phyloP scores from a whole-genome alignment of 306 rosid species.

The Citrullus amarus region DNA sequence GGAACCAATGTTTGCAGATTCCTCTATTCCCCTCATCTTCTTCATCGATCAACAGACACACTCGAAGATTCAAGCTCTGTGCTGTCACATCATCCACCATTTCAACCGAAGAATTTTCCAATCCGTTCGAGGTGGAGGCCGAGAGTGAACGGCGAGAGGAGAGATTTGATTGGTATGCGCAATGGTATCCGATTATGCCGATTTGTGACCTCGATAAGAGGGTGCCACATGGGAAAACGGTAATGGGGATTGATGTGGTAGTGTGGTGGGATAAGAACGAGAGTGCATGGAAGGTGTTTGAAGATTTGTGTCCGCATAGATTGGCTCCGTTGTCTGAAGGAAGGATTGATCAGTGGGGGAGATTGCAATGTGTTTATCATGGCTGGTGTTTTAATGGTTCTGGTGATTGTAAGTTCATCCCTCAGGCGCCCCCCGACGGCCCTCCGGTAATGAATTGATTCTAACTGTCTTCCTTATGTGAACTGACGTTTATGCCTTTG shows the following conservation, averaged over 20 bases:
- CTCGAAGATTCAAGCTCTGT: neutral
- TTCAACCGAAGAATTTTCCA: conserved; percentile 32
- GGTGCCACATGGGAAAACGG: conserved; percentile 62
- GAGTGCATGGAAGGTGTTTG: conserved; percentile 69
- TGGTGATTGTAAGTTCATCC: conserved; percentile 65
- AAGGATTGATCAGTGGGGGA: conserved; percentile 87
- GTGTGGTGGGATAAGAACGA: conserved; percentile 95
- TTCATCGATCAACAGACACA: conserved; percentile 11
- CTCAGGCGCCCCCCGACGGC: conserved; percentile 73
- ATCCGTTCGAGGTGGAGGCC: conserved; percentile 9
- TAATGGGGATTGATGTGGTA: conserved; percentile 77
- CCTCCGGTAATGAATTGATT: conserved; percentile 44
- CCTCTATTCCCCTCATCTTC: conserved; percentile 1
- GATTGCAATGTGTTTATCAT: conserved; percentile 89
- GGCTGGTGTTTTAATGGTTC: conserved; percentile 90
- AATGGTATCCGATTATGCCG: conserved; percentile 93
- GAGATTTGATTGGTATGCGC: conserved; percentile 69
- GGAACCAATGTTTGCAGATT: conserved; percentile 20
- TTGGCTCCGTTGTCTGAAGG: conserved; percentile 93
- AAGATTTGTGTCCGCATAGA: conserved; percentile 88
- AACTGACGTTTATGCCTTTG: neutral
- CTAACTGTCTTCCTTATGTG: too few species aligned
- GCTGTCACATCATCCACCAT: conserved; percentile 34
- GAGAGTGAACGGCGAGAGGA: conserved; percentile 4
- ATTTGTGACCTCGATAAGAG: conserved; percentile 76